Base-by-base conservation (phyloP, 768 basidiomycete species). In the Aureoboletus auriporus region DNA sequence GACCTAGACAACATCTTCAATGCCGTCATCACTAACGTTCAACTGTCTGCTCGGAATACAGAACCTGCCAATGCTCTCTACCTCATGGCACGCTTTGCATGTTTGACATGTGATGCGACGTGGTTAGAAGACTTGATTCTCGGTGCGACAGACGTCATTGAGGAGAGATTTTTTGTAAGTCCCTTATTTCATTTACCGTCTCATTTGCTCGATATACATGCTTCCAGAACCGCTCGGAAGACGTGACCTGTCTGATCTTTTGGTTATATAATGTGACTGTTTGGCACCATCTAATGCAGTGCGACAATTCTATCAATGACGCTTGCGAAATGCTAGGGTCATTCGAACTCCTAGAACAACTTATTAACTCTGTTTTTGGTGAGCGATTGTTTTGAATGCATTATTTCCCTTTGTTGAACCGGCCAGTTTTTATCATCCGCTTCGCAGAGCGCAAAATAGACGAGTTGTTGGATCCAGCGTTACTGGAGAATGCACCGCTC, bases 351-450 rank as follows among this genome's bases (percentile, higher is more conserved):
- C 80, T 97, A 46, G 89, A 93, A 67, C 93, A 96, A 68, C 82
- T 95, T 20, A 79, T 96, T 47, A 93, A 95, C 66, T 93, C 94
- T 31, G 87, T 96, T 39, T 96, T 93, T 63, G 93, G 93, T 94
- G 62, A 54, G 72, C 54, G 5, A 16, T 47, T 23, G 2, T 23
- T 17, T 38, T 27, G 16, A 45, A 45, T 20, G 14, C 6, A 53
- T 31, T 30, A 44, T 46, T 39, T 20, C 20, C 35, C 6, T 20
- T 46, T 28, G 31, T 16, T 58, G 38, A 52, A 47, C 10, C 27
- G 37, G 28, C 35, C 48, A 96, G 96, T 97, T 20, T 96, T 97
- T 66, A 83, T 98, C 56, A 95, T 97, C 53, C 88, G 96, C 45
- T 84, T 88, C 55, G 86, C 89, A 8, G 96, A 99, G 67, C 77